A percentile compares a stretch with the other conserved stretches of the same genome.
These are phyloP conservation scores for Cucurbita moschata DNA, from an alignment of 306 rosid species.

Conservation along the genomic window DNA sequence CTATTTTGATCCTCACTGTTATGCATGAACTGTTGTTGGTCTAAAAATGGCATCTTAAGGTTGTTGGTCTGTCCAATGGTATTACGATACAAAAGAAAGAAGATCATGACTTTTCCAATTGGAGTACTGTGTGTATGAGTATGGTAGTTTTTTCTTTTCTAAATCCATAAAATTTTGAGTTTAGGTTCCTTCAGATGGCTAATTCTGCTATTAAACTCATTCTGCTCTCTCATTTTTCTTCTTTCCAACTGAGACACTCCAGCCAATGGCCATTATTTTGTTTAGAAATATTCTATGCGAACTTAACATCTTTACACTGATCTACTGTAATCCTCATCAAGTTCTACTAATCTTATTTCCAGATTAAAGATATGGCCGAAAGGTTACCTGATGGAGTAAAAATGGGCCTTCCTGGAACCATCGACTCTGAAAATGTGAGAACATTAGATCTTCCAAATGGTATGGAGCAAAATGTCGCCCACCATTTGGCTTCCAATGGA, in stretches of 20 bases:
- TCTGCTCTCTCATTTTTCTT: neutral
- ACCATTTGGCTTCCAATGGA: slow-evolving; percentile 34
- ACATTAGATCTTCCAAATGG: slow-evolving; percentile 43
- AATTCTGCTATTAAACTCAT: neutral
- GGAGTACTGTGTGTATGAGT: neutral
- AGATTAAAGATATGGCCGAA: slow-evolving; percentile 92
- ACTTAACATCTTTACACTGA: slow-evolving; percentile 13
- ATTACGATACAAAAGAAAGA: neutral
- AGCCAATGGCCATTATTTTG: neutral
- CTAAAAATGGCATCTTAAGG: neutral
- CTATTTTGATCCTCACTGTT: neutral
- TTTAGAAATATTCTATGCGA: slow-evolving; percentile 1
- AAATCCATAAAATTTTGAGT: neutral
- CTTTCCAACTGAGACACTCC: neutral
- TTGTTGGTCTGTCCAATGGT: neutral
- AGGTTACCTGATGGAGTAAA: slow-evolving; percentile 39
- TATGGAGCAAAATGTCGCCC: slow-evolving; percentile 46
- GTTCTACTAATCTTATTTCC: slow-evolving; percentile 12
- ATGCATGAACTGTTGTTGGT: neutral
- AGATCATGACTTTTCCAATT: neutral
- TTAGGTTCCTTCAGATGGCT: neutral
- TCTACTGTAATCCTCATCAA: neutral
- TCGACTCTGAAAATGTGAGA: slow-evolving; percentile 44
- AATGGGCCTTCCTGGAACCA: slow-evolving; percentile 25
- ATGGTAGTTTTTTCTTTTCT: neutral